Evolutionary conservation across 352 stramenopile genomes (phyloP), one percentile per base, ranked within the genome.

Genomic region (Phytophthora pinifolia): DNA sequence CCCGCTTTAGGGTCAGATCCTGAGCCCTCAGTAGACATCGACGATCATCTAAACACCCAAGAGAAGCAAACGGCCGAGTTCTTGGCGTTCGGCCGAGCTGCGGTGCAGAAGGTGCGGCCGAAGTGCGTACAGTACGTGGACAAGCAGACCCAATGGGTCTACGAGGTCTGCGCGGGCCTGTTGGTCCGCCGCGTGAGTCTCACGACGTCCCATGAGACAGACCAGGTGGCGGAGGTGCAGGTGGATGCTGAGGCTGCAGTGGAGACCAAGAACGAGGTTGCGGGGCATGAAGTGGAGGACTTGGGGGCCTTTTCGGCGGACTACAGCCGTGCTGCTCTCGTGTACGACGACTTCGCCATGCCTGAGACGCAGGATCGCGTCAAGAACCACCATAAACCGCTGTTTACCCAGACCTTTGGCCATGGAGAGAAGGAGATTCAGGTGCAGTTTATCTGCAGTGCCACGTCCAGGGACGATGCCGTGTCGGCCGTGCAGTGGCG

Each of bases 401-500:
- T 93, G 44, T 91, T 85, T 65, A 93, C 83, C 25, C 83, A 93
- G 45, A 54, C 57, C 1, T 91, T 82, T 34, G 46, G 36, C 2
- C 36, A 46, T 14, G 59, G 65, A 6, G 39, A 70, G 6, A 39
- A 67, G 3, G 41, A 65, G 6, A 59, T 90, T 27, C 59, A 69
- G 1, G 67, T 94, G 54, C 84, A 94, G 37, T 94, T 89, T 37
- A 74, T 89, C 15, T 94, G 84, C 65, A 77, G 64, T 31, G 58
- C 74, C 9, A 73, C 46, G 0, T 46, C 54, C 8, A 61, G 46
- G n/a, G 77, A 88, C 30, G 74, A 86, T 18, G 62, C 48, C 2
- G 67, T 89, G 20, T 68, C 54, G 2, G 83, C 60, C 12, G 69
- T 78, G 25, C 59, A 77, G 32, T 87, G 76, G 77, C 32, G 33